Base-by-base conservation (phyloP, 2,329 filamentous ascomycete genomes). In the Tolypocladium ophioglossoides region DNA sequence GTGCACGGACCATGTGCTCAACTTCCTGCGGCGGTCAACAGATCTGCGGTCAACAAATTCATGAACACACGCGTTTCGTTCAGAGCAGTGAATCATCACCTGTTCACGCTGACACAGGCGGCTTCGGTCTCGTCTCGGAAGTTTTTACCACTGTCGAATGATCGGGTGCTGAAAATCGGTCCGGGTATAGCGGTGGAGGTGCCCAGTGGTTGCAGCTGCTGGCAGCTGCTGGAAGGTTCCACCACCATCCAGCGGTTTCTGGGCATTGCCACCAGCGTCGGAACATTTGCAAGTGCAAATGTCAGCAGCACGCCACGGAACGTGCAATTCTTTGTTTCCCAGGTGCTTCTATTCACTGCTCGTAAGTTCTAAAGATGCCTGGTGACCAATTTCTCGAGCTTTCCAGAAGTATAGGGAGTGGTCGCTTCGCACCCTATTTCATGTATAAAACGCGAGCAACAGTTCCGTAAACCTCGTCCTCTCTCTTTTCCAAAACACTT, bases 361-460 rank as follows among this genome's bases (percentile, higher is more conserved):
- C 2, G 44, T 34, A 48, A 11, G 16, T 68, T 67, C 61, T 57
- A 62, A 59, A 65, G 64, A 20, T 52, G 52, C 54, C 57, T 46
- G 54, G 59, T 56, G 49, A 51, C 44, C 53, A 52, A 48, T 27
- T 58, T 58, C 50, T 52, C 50, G 58, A 61, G 47, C 47, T 52
- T 63, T 59, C 55, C 30, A 55, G 52, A 60, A 61, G 52, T 35
- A 47, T 39, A 53, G 40, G 48, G 59, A 64, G 62, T 47, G 47
- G 38, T 34, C 53, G 51, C 55, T 22, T 50, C 18, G 27, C 38
- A 40, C 12, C 18, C 11, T 4, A 16, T 14, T 49, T 50, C 37
- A 54, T 52, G 58, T 70, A 70, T 70, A 70, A 69, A 70, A 59
- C 55, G 59, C 52, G 40, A 34, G 52, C 44, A 37, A 49, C 59